These are phyloP conservation scores for Paracoccidioides brasiliensis DNA, from an alignment of 2,329 filamentous ascomycete species.

Conservation along the genomic window DNA sequence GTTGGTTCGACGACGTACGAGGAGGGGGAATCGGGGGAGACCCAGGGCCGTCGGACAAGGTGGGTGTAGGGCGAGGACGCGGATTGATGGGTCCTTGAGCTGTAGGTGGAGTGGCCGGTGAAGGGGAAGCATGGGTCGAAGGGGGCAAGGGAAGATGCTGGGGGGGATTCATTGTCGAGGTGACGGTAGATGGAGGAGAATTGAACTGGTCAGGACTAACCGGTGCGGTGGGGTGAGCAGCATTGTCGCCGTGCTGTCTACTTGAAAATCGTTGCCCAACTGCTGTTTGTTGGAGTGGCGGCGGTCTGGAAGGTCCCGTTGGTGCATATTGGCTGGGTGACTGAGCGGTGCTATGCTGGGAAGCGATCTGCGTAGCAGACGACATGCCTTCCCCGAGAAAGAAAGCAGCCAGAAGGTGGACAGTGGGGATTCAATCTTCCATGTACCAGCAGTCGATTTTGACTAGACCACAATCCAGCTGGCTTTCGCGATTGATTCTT, in stretches of 20 bases:
- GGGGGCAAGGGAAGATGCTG: conserved; percentile 32
- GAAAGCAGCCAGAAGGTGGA: conserved; percentile 10
- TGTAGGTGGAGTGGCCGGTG: conserved; percentile 19
- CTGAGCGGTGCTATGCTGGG: conserved; percentile 41
- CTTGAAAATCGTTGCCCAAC: conserved; percentile 19
- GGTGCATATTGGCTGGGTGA: conserved; percentile 32
- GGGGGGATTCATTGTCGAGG: conserved; percentile 33
- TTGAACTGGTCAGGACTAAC: conserved; percentile 21
- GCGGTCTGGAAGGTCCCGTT: conserved; percentile 37
- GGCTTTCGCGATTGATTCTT: background rate
- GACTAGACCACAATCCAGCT: background rate
- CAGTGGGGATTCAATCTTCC: background rate
- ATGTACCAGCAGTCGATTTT: conserved; percentile 11
- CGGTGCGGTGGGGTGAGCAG: conserved; percentile 9
- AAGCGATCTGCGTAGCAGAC: conserved; percentile 50
- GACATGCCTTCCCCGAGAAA: conserved; percentile 40
- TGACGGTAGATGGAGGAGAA: conserved; percentile 21
- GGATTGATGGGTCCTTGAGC: background rate
- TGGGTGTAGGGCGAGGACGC: conserved; percentile 17
- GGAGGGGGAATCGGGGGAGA: conserved; percentile 60
- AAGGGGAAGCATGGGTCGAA: conserved; percentile 30
- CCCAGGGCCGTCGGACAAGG: conserved; percentile 39
- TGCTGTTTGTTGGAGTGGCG: conserved; percentile 41
- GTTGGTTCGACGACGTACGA: conserved; percentile 65
- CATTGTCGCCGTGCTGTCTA: conserved; percentile 11